Percentiles rank a stretch among this genome's conserved stretches.
Evolutionary conservation across 164 flowering plant species (phyloP).

Genomic region (Pachysandra terminalis): DNA sequence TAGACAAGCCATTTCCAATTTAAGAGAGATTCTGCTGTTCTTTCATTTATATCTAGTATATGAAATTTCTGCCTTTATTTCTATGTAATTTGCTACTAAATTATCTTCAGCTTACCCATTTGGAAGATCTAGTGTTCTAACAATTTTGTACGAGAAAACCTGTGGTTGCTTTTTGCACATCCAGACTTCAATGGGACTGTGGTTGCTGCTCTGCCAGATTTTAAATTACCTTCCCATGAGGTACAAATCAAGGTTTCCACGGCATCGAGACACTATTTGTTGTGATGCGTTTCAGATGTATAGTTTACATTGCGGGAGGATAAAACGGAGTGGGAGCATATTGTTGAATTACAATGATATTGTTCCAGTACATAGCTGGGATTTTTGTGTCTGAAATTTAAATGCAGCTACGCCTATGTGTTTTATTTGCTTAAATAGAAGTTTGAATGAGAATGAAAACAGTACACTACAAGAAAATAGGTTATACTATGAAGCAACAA

Average conservation of each 20-base stretch:
- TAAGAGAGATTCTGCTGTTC: no score
- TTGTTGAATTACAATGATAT: no score
- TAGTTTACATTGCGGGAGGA: not conserved
- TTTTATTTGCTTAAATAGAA: no score
- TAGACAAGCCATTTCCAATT: not conserved
- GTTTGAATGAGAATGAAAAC: no score
- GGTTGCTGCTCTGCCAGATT: not conserved
- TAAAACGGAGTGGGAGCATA: not conserved
- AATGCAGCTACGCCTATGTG: no score
- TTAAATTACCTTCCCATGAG: not conserved
- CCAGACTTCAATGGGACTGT: no score
- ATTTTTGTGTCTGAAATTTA: not conserved
- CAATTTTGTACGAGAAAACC: not conserved
- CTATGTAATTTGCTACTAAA: no score
- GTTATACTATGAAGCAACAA: no score
- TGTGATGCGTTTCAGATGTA: not conserved
- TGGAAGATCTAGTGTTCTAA: constrained; percentile 5
- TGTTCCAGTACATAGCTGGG: not conserved
- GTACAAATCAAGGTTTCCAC: not conserved
- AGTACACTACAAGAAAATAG: no score
- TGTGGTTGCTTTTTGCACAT: constrained; percentile 8
- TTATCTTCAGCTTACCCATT: not conserved
- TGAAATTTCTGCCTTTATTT: no score
- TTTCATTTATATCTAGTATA: no score
- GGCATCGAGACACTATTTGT: not conserved